Base-by-base conservation (phyloP, 805 yeast species). In the Suhomyces tanzawaensis region DNA sequence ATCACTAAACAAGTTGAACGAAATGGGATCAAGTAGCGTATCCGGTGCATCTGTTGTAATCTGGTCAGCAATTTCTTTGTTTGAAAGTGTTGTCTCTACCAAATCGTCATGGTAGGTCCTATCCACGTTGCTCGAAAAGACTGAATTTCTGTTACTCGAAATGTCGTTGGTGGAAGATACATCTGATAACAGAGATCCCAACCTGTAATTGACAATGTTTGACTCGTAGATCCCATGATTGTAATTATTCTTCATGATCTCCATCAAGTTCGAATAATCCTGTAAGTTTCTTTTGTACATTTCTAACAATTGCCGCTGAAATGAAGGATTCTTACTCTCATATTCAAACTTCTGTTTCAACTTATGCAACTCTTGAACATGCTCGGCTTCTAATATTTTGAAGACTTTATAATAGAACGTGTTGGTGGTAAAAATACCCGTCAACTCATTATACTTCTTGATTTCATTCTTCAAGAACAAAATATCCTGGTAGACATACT, bases 401-500 rank as follows among this genome's bases (percentile, higher is more conserved):
- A 37, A 49, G 15, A 60, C 25, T 41, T 56, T 60, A 29, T 45
- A 45, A 40, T 47, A 55, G n/a, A 57, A 39, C 1, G 46, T 38
- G 27, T 52, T 48, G 14, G 44, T 33, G 19, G 40, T 40, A 19
- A 57, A 40, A 4, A 55, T 37, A 11, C 52, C 50, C 2, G 58
- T 57, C 21, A 40, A 12, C 25, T 56, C 52, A 32, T 57, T 54
- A 27, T 49, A 53, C 24, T 40, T 40, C 26, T 48, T 52, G 7
- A 60, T 48, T 30, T 58, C 58, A n/a, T 33, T 42, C 34, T 52
- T 47, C 2, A 51, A 46, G 2, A 34, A 32, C 9, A 44, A 41
- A 9, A 58, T 54, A 38, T 58, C 64, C 24, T 52, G 42, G 24
- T 49, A 44, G 7, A 58, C 53, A 31, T 47, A 48, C 26, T 52